These are phyloP conservation scores for Corynespora cassiicola DNA, from an alignment of 2,329 filamentous ascomycete genomes.

Conservation along the genomic window DNA sequence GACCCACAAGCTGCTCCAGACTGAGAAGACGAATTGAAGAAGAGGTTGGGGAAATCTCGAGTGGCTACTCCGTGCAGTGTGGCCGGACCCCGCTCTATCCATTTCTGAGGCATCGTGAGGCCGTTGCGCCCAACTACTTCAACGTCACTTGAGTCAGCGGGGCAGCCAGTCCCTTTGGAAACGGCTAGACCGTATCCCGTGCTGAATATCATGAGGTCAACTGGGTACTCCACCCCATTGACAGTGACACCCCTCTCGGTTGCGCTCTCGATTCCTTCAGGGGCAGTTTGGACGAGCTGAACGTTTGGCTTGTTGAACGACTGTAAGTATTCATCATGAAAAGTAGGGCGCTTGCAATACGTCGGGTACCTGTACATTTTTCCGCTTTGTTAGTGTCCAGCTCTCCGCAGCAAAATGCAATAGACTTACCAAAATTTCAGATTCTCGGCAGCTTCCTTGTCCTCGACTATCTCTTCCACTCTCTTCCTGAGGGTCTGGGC, in stretches of 20 bases:
- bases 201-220: slow-evolving; percentile 52
- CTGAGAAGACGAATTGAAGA: slow-evolving; percentile 36
- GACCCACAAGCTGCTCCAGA: slow-evolving; percentile 23
- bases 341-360: slow-evolving; percentile 67
- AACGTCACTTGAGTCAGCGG: slow-evolving; percentile 41
- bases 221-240: slow-evolving; percentile 51
- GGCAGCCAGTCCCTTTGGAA: slow-evolving; percentile 28
- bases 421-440: slow-evolving; percentile 67
- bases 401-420: no score
- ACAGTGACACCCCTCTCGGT: slow-evolving; percentile 54
- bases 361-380: slow-evolving; percentile 62
- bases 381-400: slow-evolving; percentile 55
- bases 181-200: slow-evolving; percentile 45
- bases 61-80: slow-evolving; percentile 62
- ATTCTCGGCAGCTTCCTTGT: slow-evolving; percentile 57
- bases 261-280: slow-evolving; percentile 55
- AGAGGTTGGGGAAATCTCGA: slow-evolving; percentile 64
- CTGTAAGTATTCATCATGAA: slow-evolving; percentile 63
- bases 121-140: slow-evolving; percentile 54
- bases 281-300: slow-evolving; percentile 63
- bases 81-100: slow-evolving; percentile 48
- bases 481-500: slow-evolving; percentile 54
- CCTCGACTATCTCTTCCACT: slow-evolving; percentile 58
- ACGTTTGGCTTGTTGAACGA: slow-evolving; percentile 65
- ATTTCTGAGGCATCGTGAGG: slow-evolving; percentile 54